Evolutionary conservation across 1,284 basidiomycete genomes (phyloP).

Genomic region (Cutaneotrichosporon spelunceum): DNA sequence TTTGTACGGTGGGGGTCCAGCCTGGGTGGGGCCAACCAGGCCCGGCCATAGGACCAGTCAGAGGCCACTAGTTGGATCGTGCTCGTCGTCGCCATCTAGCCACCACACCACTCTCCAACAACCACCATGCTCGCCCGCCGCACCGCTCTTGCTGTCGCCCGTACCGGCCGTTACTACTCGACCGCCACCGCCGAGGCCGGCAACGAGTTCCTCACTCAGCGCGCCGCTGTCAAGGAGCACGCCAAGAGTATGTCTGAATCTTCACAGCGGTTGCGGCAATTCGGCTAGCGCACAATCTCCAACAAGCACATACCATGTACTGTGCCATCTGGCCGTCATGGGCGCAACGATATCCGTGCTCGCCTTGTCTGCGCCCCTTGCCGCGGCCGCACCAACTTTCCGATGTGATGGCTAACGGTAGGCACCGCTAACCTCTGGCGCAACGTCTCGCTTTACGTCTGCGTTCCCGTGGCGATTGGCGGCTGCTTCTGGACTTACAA

Average conservation of each 20-base stretch:
- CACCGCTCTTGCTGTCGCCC: slow-evolving; percentile 23
- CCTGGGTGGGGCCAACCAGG: background rate
- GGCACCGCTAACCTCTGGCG: slow-evolving; percentile 46
- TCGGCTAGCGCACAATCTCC: background rate
- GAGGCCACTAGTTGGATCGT: background rate
- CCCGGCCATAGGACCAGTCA: background rate
- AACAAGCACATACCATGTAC: background rate
- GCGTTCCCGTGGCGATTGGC: slow-evolving; percentile 41
- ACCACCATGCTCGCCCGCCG: slow-evolving; percentile 21
- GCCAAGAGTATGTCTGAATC: slow-evolving; percentile 38
- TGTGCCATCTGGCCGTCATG: too few species aligned
- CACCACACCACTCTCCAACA: slow-evolving; percentile 16
- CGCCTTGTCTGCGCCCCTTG: too few species aligned
- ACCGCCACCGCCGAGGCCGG: slow-evolving; percentile 16
- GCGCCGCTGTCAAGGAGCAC: slow-evolving; percentile 41
- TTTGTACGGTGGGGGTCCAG: background rate
- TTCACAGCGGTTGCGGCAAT: background rate
- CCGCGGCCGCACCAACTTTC: background rate
- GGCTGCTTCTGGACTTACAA: slow-evolving; percentile 44
- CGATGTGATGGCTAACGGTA: slow-evolving; percentile 1
- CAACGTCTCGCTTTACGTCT: slow-evolving; percentile 48
- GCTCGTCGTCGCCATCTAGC: slow-evolving; percentile 9
- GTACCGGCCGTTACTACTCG: slow-evolving; percentile 27
- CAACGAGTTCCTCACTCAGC: slow-evolving; percentile 41
- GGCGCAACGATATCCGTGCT: too few species aligned